Base-by-base conservation (phyloP, 805 yeast genomes). In the Zygoascus ofunaensis region DNA sequence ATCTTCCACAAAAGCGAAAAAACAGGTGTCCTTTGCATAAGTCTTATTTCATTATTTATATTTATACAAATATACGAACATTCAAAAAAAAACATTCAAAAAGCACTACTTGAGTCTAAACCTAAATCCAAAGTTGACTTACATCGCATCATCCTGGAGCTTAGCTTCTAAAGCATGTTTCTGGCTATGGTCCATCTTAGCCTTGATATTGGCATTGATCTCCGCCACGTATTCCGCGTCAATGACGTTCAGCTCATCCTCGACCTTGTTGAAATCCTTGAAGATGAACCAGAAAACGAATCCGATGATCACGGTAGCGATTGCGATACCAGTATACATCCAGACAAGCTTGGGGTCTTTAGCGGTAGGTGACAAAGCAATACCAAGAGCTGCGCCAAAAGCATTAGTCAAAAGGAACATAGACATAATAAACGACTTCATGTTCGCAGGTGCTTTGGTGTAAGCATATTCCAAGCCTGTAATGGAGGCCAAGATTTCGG, bases 381-480 rank as follows among this genome's bases (percentile, higher is more conserved):
- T 78, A 55, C 89, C 87, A 39, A 82, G 56, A 18, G 87, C 87
- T 21, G 90, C 73, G 47, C 92, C 87, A 42, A 80, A 55, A n/a
- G 94, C 92, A 52, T 71, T 79, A 35, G 83, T 81, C 46, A 83
- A 65, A 56, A 84, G 69, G 69, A 79, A 82, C 42, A 78, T 50
- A 5, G 69, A 54, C 79, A 77, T 77, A 55, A 78, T 72, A 57
- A 78, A 73, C 14, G 82, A 73, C 61, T 76, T 77, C 83, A 78
- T 77, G 41, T 73, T 65, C 5, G 71, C 72, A 35, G 92, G 92
- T 4, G 92, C 90, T 66, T 83, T 80, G 22, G 87, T 78, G 66
- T 81, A 84, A 17, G 94, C 94, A 58, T 81, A 82, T 66, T 84
- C 92, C 54, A 81, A 73, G 55, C 90, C 92, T 19, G 92, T 82